Percentiles rank a stretch among this genome's conserved stretches.
Evolutionary conservation across 1,284 basidiomycete species (phyloP).

Genomic region (Trametes pubescens): DNA sequence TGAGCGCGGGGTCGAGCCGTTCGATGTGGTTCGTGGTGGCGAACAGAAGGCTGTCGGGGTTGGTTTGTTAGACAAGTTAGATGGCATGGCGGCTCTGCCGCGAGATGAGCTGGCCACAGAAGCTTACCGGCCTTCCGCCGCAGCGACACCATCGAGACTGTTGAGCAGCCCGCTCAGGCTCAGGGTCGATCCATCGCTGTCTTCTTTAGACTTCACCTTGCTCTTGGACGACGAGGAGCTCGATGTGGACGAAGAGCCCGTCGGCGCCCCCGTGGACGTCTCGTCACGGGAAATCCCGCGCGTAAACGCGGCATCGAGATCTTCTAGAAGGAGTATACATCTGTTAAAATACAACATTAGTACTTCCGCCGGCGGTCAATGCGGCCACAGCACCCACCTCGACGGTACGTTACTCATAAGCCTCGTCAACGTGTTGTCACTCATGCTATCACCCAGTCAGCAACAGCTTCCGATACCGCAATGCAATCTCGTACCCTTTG

Average conservation of each 20-base stretch:
- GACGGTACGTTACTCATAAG: constrained; percentile 86
- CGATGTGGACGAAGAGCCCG: constrained; percentile 50
- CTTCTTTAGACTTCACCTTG: constrained; percentile 52
- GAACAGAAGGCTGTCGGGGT: constrained; percentile 68
- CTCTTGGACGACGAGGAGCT: constrained; percentile 49
- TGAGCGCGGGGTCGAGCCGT: constrained; percentile 84
- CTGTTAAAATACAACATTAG: constrained; percentile 47
- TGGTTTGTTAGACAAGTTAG: constrained; percentile 6
- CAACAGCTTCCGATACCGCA: constrained; percentile 3
- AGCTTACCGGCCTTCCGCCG: constrained; percentile 81
- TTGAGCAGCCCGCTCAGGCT: constrained; percentile 84
- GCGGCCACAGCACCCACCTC: constrained; percentile 54
- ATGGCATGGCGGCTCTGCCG: constrained; percentile 8
- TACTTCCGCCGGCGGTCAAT: constrained; percentile 19
- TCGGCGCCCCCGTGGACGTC: constrained; percentile 75
- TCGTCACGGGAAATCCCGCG: constrained; percentile 82
- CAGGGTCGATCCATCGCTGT: constrained; percentile 78
- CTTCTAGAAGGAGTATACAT: constrained; percentile 89
- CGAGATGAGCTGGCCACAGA: background rate
- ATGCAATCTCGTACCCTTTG: constrained; percentile 65
- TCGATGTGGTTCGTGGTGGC: constrained; percentile 89
- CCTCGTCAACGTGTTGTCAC: constrained; percentile 83
- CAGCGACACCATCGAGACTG: constrained; percentile 87
- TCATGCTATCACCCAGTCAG: constrained; percentile 64
- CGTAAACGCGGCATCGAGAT: constrained; percentile 87